phyloP scores from a whole-genome alignment of 495 filamentous ascomycete genomes.

The Darksidea phi region DNA sequence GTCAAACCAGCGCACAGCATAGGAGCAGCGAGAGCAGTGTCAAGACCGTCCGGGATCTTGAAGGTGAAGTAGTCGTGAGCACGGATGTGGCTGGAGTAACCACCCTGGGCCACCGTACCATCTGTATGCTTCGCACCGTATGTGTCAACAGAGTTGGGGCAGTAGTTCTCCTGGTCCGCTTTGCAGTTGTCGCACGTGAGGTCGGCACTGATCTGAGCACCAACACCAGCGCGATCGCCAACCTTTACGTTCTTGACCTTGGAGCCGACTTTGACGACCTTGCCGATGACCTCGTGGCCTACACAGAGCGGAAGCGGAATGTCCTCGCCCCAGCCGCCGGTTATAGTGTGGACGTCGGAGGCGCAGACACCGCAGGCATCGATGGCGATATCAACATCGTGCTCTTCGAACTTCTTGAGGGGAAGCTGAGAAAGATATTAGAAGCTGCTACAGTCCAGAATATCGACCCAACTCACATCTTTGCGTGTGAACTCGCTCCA shows the following conservation, averaged over 20 bases:
- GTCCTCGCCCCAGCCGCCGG: conserved; percentile 70
- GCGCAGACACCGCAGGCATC: conserved; percentile 78
- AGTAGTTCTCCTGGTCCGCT: conserved; percentile 77
- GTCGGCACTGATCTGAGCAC: conserved; percentile 73
- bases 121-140: conserved; percentile 66
- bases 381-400: conserved; percentile 72
- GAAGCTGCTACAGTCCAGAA: background rate
- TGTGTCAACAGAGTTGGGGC: conserved; percentile 65
- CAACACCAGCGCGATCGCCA: conserved; percentile 77
- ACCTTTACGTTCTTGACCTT: conserved; percentile 65
- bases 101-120: conserved; percentile 63
- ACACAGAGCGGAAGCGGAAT: conserved; percentile 66
- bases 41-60: conserved; percentile 73
- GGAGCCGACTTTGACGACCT: conserved; percentile 67
- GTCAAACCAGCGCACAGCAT: conserved; percentile 91
- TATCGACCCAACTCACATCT: conserved; percentile 49
- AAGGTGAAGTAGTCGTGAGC: conserved; percentile 77
- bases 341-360: conserved; percentile 75
- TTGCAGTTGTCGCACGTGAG: conserved; percentile 67
- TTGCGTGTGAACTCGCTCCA: conserved; percentile 64
- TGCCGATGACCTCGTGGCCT: conserved; percentile 74
- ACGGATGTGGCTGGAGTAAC: conserved; percentile 68
- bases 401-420: conserved; percentile 72
- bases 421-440: conserved; percentile 56
- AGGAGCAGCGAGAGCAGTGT: conserved; percentile 67